Percentiles rank a stretch among this genome's conserved stretches.
These are phyloP conservation scores for Thermomucor indicae-seudaticae DNA, from an alignment of 371 early-diverging fungal species.

Conservation along the genomic window DNA sequence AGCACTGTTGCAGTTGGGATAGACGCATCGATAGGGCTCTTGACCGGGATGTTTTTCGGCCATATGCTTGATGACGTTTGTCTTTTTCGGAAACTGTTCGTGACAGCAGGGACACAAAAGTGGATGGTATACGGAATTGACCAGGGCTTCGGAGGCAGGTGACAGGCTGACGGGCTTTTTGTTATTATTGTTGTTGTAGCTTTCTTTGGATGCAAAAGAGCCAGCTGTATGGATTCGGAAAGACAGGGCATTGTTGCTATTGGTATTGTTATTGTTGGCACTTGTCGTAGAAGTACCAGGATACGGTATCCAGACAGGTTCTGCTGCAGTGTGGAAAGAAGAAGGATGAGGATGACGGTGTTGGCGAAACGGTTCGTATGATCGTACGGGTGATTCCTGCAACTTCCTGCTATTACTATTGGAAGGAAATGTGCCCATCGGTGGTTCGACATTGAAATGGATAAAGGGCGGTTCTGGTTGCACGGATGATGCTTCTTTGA, in stretches of 20 bases:
- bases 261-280: too few species aligned
- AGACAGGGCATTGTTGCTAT: not conserved
- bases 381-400: too few species aligned
- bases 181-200: too few species aligned
- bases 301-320: too few species aligned
- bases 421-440: constrained; percentile 2
- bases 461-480: constrained; percentile 9
- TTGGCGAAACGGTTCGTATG: too few species aligned
- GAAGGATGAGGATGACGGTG: too few species aligned
- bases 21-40: not conserved
- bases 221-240: not conserved
- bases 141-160: not conserved
- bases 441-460: constrained; percentile 3
- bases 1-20: not conserved
- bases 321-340: too few species aligned
- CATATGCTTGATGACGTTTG: not conserved
- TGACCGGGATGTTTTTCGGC: not conserved
- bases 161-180: too few species aligned
- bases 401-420: too few species aligned
- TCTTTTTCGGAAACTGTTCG: not conserved
- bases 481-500: constrained; percentile 5
- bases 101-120: not conserved
- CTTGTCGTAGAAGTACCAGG: too few species aligned
- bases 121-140: not conserved
- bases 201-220: not conserved